Percentiles rank a stretch among this genome's conserved stretches.
These are phyloP conservation scores for Chrysosporium keratinophilum DNA, from an alignment of 2,329 filamentous ascomycete genomes.

Conservation along the genomic window DNA sequence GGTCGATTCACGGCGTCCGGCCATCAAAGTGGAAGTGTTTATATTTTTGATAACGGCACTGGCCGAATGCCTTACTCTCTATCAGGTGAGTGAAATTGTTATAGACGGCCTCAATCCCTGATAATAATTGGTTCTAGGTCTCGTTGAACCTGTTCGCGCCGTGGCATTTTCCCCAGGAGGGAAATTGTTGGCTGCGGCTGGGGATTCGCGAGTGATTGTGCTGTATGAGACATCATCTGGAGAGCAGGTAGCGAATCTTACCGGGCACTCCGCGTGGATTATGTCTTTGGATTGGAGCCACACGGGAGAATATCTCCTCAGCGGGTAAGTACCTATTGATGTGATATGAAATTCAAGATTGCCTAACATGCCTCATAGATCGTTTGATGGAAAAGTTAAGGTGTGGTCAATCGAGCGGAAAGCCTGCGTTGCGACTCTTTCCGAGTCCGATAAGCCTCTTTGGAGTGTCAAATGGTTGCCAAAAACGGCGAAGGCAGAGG, in stretches of 20 bases:
- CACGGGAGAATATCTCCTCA: constrained; percentile 83
- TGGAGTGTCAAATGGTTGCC: constrained; percentile 81
- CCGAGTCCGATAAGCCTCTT: constrained; percentile 72
- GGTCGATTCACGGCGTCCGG: constrained; percentile 82
- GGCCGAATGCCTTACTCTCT: constrained; percentile 77
- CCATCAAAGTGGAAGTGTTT: constrained; percentile 83
- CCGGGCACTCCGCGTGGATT: constrained; percentile 75
- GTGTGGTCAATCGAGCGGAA: constrained; percentile 85
- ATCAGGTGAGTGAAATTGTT: constrained; percentile 45
- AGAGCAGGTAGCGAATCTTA: constrained; percentile 79
- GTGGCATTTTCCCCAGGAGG: constrained; percentile 81
- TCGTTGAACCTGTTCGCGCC: constrained; percentile 75
- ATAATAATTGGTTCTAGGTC: constrained; percentile 45
- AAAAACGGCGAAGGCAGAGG: constrained; percentile 49
- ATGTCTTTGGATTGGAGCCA: constrained; percentile 86
- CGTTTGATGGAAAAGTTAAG: constrained; percentile 88
- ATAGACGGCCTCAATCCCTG: not conserved
- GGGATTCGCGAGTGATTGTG: constrained; percentile 78
- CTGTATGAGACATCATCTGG: constrained; percentile 88
- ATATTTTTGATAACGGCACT: constrained; percentile 89
- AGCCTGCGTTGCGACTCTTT: constrained; percentile 83
- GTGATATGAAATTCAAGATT: not conserved
- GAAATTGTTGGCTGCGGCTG: constrained; percentile 76
- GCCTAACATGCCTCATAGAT: constrained; percentile 31
- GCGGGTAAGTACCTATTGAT: constrained; percentile 46